Conservation (phyloP, 208 protist species). For the Trypanosoma mega region DNA sequence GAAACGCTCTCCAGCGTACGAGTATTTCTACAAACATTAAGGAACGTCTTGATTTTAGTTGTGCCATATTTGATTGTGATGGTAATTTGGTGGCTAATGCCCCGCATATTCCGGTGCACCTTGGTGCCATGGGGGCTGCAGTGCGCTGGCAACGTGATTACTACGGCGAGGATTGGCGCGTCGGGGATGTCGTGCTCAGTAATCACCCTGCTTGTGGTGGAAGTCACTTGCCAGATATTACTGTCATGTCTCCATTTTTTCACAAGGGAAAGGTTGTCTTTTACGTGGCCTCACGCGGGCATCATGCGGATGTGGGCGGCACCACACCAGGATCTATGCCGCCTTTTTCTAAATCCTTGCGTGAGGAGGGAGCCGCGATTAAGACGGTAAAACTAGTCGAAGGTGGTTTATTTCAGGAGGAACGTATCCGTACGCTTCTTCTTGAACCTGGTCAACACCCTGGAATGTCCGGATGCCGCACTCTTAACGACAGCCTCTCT, state of each 20-base stretch:
- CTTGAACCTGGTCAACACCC: slow-evolving; percentile 58
- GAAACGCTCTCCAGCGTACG: slow-evolving; percentile 93
- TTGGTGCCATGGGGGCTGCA: slow-evolving; percentile 93
- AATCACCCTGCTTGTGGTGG: slow-evolving; percentile 95
- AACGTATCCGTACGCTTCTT: slow-evolving; percentile 83
- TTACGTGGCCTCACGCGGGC: slow-evolving; percentile 94
- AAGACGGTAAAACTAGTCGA: slow-evolving; percentile 92
- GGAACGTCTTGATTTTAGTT: slow-evolving; percentile 91
- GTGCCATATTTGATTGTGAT: slow-evolving; percentile 86
- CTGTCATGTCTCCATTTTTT: slow-evolving; percentile 93
- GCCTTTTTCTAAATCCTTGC: slow-evolving; percentile 90
- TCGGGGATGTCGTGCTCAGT: slow-evolving; percentile 91
- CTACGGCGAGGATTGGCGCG: slow-evolving; percentile 58
- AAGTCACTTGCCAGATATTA: slow-evolving; percentile 96
- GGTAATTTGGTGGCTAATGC: slow-evolving; percentile 96
- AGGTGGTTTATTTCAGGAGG: slow-evolving; percentile 84
- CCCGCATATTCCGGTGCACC: slow-evolving; percentile 95
- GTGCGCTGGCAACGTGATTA: slow-evolving; percentile 82
- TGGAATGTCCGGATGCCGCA: slow-evolving; percentile 73
- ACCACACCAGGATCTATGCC: slow-evolving; percentile 96
- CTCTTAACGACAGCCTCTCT: slow-evolving; percentile 90
- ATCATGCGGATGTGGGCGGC: slow-evolving; percentile 97
- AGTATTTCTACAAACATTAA: slow-evolving; percentile 97
- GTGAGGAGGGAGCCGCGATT: slow-evolving; percentile 93
- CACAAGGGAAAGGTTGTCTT: slow-evolving; percentile 66